These are phyloP conservation scores for Trametes elegans DNA, from an alignment of 768 basidiomycete species.

Conservation along the genomic window DNA sequence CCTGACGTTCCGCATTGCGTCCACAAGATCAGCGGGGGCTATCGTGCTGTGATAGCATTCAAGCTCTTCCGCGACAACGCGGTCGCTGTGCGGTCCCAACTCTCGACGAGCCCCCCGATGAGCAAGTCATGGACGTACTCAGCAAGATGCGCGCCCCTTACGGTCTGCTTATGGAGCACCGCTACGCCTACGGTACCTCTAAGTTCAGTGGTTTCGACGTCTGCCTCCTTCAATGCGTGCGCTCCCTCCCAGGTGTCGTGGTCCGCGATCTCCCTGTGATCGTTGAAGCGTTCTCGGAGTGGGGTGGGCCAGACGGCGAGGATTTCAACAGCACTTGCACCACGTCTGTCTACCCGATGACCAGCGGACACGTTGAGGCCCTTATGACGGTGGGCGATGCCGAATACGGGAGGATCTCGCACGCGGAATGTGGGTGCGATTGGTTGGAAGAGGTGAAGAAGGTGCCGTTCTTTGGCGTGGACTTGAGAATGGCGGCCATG, in stretches of 20 bases:
- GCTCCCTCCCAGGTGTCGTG: conserved; percentile 7
- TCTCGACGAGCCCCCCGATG: neutral
- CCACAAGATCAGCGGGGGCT: neutral
- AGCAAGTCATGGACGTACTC: conserved; percentile 1
- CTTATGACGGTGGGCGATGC: too few species aligned
- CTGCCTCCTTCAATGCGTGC: conserved; percentile 9
- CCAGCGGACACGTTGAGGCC: too few species aligned
- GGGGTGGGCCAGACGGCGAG: too few species aligned
- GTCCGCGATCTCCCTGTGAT: too few species aligned
- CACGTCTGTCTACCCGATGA: too few species aligned
- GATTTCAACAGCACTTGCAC: too few species aligned
- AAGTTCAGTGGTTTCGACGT: conserved; percentile 28
- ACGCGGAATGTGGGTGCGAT: neutral
- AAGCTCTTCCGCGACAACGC: conserved; percentile 27
- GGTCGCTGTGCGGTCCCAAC: neutral
- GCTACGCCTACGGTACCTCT: conserved; percentile 27
- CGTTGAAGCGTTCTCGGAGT: too few species aligned
- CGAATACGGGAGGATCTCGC: neutral
- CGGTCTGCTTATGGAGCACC: conserved; percentile 29
- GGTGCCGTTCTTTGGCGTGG: conserved; percentile 13
- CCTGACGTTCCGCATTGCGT: conserved; percentile 31
- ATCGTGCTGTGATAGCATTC: conserved; percentile 33
- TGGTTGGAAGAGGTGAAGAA: conserved; percentile 10
- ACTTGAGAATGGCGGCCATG: neutral
- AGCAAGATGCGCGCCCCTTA: conserved; percentile 10